Evolutionary conservation across 306 rosid species (phyloP).

Genomic region (Parietaria judaica): DNA sequence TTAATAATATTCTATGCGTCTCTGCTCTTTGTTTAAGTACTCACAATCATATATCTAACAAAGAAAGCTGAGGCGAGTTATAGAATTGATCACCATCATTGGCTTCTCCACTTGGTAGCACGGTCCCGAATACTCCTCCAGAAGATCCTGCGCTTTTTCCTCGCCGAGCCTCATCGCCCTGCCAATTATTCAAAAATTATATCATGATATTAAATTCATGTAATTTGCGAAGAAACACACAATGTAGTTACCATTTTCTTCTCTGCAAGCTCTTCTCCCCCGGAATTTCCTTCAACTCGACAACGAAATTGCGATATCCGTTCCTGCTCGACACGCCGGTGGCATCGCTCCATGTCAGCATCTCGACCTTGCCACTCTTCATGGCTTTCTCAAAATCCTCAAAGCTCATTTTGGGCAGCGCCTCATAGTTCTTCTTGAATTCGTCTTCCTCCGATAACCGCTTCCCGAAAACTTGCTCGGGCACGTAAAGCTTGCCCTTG

Average conservation of each 20-base stretch:
- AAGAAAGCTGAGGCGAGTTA: slow-evolving; percentile 14
- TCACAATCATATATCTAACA: slow-evolving; percentile 7
- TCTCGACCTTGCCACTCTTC: slow-evolving; percentile 54
- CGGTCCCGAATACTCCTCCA: slow-evolving; percentile 67
- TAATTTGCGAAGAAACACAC: slow-evolving; percentile 4
- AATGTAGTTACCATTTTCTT: slow-evolving; percentile 60
- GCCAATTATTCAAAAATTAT: background rate
- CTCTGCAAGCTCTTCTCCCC: slow-evolving; percentile 85
- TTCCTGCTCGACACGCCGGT: slow-evolving; percentile 7
- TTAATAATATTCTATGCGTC: background rate
- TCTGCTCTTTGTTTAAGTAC: background rate
- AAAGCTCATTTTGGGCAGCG: slow-evolving; percentile 62
- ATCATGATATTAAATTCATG: slow-evolving; percentile 4
- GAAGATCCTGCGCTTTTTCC: slow-evolving; percentile 45
- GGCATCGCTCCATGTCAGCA: slow-evolving; percentile 39
- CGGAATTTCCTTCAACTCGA: slow-evolving; percentile 77
- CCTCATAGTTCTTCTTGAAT: slow-evolving; percentile 38
- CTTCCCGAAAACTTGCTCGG: slow-evolving; percentile 68
- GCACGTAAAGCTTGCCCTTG: slow-evolving; percentile 89
- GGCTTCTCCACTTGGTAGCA: slow-evolving; percentile 72
- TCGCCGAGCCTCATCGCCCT: slow-evolving; percentile 64
- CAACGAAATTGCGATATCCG: slow-evolving; percentile 44
- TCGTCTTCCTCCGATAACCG: slow-evolving; percentile 69
- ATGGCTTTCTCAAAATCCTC: slow-evolving; percentile 59
- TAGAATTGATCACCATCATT: slow-evolving; percentile 46